phyloP scores from a whole-genome alignment of 345 rosid species.

The Corchorus olitorius region DNA sequence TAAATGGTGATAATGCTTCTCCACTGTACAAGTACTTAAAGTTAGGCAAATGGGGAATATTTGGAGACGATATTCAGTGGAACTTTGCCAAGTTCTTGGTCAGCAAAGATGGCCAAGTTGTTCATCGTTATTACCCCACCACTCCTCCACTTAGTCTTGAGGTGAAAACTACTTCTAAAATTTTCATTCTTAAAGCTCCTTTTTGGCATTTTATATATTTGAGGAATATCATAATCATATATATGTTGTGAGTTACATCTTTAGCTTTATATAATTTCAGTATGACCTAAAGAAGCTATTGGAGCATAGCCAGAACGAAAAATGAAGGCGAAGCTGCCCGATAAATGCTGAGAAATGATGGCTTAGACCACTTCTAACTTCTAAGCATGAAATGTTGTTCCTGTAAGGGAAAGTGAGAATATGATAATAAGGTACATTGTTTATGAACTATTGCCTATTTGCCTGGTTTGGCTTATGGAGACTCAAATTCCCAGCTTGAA shows the following conservation, averaged over 20 bases:
- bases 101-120: constrained; percentile 71
- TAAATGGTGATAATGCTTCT: constrained; percentile 71
- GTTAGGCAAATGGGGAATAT: constrained; percentile 82
- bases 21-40: constrained; percentile 80
- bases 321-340: neutral
- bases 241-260: neutral
- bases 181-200: neutral
- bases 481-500: constrained; percentile 48
- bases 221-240: neutral
- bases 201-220: neutral
- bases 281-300: constrained; percentile 19
- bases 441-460: too few relatives aligned
- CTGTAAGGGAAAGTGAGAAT: constrained; percentile 54
- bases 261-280: neutral
- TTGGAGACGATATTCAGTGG: constrained; percentile 87
- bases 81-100: constrained; percentile 93
- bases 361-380: neutral
- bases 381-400: constrained; percentile 7
- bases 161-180: constrained; percentile 38
- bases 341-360: neutral
- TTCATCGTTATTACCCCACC: constrained; percentile 80
- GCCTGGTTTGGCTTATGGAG: constrained; percentile 70
- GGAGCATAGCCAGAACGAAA: constrained; percentile 7
- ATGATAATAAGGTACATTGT: constrained; percentile 47
- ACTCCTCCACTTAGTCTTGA: constrained; percentile 80